phyloP scores from a whole-genome alignment of 805 yeast genomes.

The Maudiozyma bulderi region DNA sequence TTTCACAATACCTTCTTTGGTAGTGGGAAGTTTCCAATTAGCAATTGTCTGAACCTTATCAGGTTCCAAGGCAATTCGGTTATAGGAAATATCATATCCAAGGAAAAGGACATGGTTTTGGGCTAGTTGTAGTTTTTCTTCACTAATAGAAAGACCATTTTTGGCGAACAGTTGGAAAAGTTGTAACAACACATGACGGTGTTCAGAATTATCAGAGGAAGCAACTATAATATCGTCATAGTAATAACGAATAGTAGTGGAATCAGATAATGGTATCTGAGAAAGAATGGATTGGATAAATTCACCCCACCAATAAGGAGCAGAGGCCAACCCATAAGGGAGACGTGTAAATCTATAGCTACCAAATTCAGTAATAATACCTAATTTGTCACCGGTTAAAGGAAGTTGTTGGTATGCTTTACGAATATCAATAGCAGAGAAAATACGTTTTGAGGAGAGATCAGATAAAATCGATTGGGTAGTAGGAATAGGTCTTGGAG shows the following conservation, averaged over 20 bases:
- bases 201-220: background rate
- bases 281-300: background rate
- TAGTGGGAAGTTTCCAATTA: background rate
- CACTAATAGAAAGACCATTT: background rate
- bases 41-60: background rate
- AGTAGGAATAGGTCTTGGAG: background rate
- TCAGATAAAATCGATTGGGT: background rate
- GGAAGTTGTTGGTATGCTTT: background rate
- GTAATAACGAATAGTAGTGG: background rate
- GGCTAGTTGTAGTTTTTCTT: conserved; percentile 1
- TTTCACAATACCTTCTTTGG: conserved; percentile 2
- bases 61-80: background rate
- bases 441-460: background rate
- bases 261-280: background rate
- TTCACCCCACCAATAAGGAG: conserved; percentile 3
- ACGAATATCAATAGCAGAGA: background rate
- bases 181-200: background rate
- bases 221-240: background rate
- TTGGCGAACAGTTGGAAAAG: background rate
- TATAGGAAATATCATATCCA: background rate
- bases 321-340: conserved; percentile 1
- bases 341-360: background rate
- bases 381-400: background rate
- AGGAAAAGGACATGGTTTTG: background rate
- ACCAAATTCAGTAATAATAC: background rate